Conservation (phyloP, 2,329 filamentous ascomycete species). For the Phyllosticta citribraziliensis region DNA sequence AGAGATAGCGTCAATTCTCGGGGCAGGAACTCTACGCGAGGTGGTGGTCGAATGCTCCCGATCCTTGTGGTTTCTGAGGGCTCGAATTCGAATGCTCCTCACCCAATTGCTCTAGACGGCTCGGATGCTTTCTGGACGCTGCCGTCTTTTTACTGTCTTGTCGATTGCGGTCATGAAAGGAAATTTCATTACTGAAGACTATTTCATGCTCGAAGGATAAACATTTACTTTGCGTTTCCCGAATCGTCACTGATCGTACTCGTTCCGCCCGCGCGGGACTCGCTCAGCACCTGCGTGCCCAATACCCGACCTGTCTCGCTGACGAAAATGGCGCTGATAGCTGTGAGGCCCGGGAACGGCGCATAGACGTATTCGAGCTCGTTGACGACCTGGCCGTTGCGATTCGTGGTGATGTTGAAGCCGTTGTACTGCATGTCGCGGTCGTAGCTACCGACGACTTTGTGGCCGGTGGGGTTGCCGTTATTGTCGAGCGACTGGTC, state of each 20-base stretch:
- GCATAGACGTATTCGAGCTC: constrained; percentile 46
- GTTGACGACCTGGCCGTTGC: constrained; percentile 37
- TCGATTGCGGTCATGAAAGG: not conserved
- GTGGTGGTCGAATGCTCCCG: too few relatives aligned
- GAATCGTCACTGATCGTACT: constrained; percentile 38
- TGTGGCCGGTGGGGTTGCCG: constrained; percentile 36
- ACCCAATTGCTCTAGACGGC: not conserved
- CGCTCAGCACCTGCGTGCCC: constrained; percentile 43
- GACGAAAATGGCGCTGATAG: constrained; percentile 41
- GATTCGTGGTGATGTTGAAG: constrained; percentile 31
- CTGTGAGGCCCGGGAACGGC: constrained; percentile 40
- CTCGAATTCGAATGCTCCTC: not conserved
- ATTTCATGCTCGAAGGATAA: not conserved
- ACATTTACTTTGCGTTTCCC: not conserved
- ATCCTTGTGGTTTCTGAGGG: too few relatives aligned
- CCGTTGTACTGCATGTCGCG: constrained; percentile 47
- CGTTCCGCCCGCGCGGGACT: constrained; percentile 43
- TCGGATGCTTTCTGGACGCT: not conserved
- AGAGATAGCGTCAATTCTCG: too few relatives aligned
- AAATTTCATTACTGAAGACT: not conserved
- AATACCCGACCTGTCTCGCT: constrained; percentile 39
- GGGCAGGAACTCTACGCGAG: too few relatives aligned
- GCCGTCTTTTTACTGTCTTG: too few relatives aligned
- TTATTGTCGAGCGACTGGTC: constrained; percentile 47
- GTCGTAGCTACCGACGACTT: constrained; percentile 41